A percentile compares a stretch with the other conserved stretches of the same genome.
These are phyloP conservation scores for Paramecium octaurelia DNA, from an alignment of 73 alveolate species.

Conservation along the genomic window DNA sequence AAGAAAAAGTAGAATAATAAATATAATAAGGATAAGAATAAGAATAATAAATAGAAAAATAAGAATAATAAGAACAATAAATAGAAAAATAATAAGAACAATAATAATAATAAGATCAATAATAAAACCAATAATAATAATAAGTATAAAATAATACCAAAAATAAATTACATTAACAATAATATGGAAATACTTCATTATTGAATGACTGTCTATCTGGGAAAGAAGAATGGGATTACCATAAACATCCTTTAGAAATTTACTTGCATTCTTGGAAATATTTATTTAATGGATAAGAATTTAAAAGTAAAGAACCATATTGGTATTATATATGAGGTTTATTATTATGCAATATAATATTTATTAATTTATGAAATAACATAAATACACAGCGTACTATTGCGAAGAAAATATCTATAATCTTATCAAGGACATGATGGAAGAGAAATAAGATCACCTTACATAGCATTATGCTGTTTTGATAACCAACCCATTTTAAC, in stretches of 20 bases:
- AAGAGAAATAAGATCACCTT: background rate
- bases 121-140: background rate
- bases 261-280: slow-evolving; percentile 54
- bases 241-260: slow-evolving; percentile 53
- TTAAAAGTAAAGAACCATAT: slow-evolving; percentile 46
- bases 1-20: background rate
- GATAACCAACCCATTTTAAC: slow-evolving; percentile 6
- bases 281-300: background rate
- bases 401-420: slow-evolving; percentile 36
- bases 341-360: background rate
- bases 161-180: background rate
- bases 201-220: slow-evolving; percentile 12
- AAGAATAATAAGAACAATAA: background rate
- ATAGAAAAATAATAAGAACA: background rate
- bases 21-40: background rate
- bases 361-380: background rate
- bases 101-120: background rate
- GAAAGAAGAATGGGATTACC: slow-evolving; percentile 55
- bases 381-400: background rate
- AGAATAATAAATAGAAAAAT: background rate
- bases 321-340: slow-evolving; percentile 35
- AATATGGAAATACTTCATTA: background rate
- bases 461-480: background rate
- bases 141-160: background rate
- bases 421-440: background rate